Evolutionary conservation across 768 basidiomycete genomes (phyloP).

Genomic region (Russula sp.): DNA sequence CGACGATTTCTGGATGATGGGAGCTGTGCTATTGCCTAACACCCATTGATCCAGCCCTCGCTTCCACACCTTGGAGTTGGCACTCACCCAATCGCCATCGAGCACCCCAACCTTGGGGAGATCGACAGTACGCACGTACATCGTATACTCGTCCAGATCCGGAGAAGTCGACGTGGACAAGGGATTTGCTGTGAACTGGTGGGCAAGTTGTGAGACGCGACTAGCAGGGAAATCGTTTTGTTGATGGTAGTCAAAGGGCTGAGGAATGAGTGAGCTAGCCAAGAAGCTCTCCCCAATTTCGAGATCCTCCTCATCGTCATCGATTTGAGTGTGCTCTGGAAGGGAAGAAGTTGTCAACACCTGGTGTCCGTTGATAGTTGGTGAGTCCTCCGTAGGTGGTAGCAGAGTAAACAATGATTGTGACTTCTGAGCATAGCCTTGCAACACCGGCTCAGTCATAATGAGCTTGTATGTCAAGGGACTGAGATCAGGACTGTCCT

Average conservation of each 20-base stretch:
- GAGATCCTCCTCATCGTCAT: conserved; percentile 28
- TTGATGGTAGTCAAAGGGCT: conserved; percentile 11
- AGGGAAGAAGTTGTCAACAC: neutral
- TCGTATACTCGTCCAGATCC: conserved; percentile 42
- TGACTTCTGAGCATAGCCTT: conserved; percentile 19
- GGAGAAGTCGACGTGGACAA: conserved; percentile 31
- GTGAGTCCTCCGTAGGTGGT: conserved; percentile 3
- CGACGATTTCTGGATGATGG: conserved; percentile 30
- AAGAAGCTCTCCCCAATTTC: conserved; percentile 70
- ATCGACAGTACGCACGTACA: conserved; percentile 59
- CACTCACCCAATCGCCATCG: conserved; percentile 73
- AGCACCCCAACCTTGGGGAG: conserved; percentile 59
- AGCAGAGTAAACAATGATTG: conserved; percentile 18
- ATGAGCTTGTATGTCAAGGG: conserved; percentile 15
- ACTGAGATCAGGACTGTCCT: conserved; percentile 1
- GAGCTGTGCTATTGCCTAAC: conserved; percentile 42
- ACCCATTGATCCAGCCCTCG: conserved; percentile 8
- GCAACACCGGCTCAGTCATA: conserved; percentile 17
- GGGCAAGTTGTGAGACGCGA: conserved; percentile 11
- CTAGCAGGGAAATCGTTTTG: conserved; percentile 9
- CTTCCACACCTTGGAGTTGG: neutral
- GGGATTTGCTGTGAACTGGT: conserved; percentile 27
- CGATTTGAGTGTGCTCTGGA: conserved; percentile 14
- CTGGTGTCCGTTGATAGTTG: conserved; percentile 20
- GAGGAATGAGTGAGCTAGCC: conserved; percentile 27